A percentile compares a stretch with the other conserved stretches of the same genome.
These are phyloP conservation scores for Metarhizium album DNA, from an alignment of 2,329 filamentous ascomycete species.

Conservation along the genomic window DNA sequence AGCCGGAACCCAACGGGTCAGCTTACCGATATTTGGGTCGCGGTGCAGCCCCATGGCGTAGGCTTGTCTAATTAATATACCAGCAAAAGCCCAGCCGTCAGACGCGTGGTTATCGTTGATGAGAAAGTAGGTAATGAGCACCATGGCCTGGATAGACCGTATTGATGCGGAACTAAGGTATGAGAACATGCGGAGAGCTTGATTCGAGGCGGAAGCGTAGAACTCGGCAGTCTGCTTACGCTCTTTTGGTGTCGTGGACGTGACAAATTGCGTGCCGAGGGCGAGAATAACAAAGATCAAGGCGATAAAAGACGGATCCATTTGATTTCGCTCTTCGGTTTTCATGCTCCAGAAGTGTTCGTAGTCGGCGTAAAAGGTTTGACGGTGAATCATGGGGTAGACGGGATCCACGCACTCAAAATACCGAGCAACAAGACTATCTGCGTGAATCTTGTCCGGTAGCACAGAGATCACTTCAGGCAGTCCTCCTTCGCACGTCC, in stretches of 20 bases:
- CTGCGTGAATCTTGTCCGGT: constrained; percentile 64
- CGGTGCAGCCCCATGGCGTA: constrained; percentile 75
- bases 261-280: constrained; percentile 68
- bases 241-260: constrained; percentile 44
- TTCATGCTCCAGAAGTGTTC: constrained; percentile 63
- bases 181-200: constrained; percentile 63
- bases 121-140: constrained; percentile 68
- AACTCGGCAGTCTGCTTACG: constrained; percentile 70
- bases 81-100: constrained; percentile 74
- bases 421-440: constrained; percentile 54
- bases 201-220: constrained; percentile 70
- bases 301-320: constrained; percentile 59
- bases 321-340: constrained; percentile 43
- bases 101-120: constrained; percentile 81
- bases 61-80: constrained; percentile 64
- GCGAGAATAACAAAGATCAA: constrained; percentile 70
- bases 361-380: constrained; percentile 68
- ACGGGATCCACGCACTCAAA: constrained; percentile 68
- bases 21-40: constrained; percentile 59
- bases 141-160: constrained; percentile 68
- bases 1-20: not conserved
- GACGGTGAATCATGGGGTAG: constrained; percentile 68
- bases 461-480: constrained; percentile 65
- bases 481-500: constrained; percentile 68
- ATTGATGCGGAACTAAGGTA: constrained; percentile 68